Evolutionary conservation across 306 rosid species (phyloP), one percentile per base, ranked within the genome.

Genomic region (Quercus gilva): DNA sequence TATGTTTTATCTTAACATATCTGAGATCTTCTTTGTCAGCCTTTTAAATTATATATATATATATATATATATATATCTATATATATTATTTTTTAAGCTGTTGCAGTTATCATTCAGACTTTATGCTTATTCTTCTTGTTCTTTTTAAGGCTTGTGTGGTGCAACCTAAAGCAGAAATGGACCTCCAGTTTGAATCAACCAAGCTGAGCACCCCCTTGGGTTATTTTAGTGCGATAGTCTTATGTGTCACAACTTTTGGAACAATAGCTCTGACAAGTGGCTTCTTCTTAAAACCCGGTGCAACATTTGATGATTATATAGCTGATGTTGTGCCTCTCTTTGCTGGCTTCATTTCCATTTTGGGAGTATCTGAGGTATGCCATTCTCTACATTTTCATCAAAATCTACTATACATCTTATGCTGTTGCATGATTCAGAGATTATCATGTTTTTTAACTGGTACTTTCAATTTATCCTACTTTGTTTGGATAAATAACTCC

Each of bases 111-210:
- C 26, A 55, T 18, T 43, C 3, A 21, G 13, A 15, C 6, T 63
- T 67, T 45, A 18, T 45, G 26, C n/a, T 83, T 59, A 77, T 33
- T 37, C 0, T 63, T 76, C 18, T 81, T 69, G 10, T 59, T 37
- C 69, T 14, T 23, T 56, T 75, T 69, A 78, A 94, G 98, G 98
- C 86, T 15, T 94, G 97, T 78, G 82, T 91, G 90, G 97, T 92
- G 80, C 97, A 94, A 88, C 98, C 98, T 69, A 94, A 94, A 88
- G 80, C 97, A 65, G 98, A 94, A 88, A 92, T 94, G 52, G 97
- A 92, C 87, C 94, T 94, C 15, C 89, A 94, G 81, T 94, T 92
- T 57, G 97, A 94, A 86, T 71, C 85, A 55, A 89, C 93, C 45
- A 94, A 91, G 81, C 85, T 92, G 74, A 88, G 97, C 86, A 94